Percentiles rank a stretch among this genome's conserved stretches.
Evolutionary conservation across 176 grass and related monocot species (phyloP).

Genomic region (Carex pumila): DNA sequence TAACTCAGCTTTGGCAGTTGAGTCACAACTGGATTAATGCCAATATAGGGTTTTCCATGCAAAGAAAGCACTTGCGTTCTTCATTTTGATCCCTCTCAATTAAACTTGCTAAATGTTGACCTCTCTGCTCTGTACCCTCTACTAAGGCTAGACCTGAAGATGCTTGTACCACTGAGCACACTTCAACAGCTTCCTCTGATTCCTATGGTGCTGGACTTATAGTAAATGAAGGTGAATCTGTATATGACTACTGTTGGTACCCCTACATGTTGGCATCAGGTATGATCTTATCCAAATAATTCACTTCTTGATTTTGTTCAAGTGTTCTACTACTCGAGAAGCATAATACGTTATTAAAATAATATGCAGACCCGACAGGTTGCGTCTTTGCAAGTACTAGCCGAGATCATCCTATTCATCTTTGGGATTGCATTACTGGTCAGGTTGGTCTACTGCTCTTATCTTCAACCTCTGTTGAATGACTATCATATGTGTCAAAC

Average conservation of each 20-base stretch:
- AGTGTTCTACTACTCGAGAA: not conserved
- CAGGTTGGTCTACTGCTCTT: conserved; percentile 35
- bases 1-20: not conserved
- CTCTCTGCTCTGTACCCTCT: not conserved
- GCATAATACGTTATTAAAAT: not conserved
- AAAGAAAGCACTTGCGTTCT: not conserved
- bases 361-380: conserved; percentile 47
- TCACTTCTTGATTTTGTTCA: not conserved
- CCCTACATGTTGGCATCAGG: conserved; percentile 78
- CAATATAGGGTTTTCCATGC: not conserved
- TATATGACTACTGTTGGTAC: conserved; percentile 96
- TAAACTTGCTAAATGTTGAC: not conserved
- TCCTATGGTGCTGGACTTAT: conserved; percentile 60
- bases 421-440: conserved; percentile 77
- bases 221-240: conserved; percentile 70
- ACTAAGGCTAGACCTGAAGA: conserved; percentile 49
- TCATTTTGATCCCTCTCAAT: not conserved
- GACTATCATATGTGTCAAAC: not conserved
- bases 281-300: conserved; percentile 17
- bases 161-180: conserved; percentile 25
- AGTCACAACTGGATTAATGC: not conserved
- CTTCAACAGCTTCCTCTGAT: conserved; percentile 45
- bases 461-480: not conserved
- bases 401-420: conserved; percentile 89
- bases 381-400: conserved; percentile 84